These are phyloP conservation scores for Meyerozyma smithsonii DNA, from an alignment of 1,139 yeast genomes.

Conservation along the genomic window DNA sequence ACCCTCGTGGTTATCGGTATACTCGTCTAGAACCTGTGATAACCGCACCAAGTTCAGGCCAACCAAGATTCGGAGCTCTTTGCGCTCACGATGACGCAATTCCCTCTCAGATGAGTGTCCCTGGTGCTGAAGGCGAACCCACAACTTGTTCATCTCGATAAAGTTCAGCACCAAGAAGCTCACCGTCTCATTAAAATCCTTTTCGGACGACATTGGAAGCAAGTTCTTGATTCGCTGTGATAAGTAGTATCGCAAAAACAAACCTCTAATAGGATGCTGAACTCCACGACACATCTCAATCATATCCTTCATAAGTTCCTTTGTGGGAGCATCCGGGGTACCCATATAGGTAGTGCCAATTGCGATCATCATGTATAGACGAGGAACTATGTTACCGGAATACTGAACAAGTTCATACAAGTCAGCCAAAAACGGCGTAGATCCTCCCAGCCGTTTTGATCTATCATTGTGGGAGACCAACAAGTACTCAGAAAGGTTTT, in stretches of 20 bases:
- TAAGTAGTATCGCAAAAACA: constrained; percentile 82
- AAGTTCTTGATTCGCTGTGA: constrained; percentile 79
- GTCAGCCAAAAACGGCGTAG: constrained; percentile 75
- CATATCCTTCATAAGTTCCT: constrained; percentile 92
- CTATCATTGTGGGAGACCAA: constrained; percentile 57
- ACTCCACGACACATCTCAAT: constrained; percentile 98
- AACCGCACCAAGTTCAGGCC: constrained; percentile 89
- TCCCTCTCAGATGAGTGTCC: constrained; percentile 85
- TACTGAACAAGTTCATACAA: constrained; percentile 92
- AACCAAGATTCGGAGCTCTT: constrained; percentile 84
- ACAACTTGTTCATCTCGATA: constrained; percentile 93
- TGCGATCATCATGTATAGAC: constrained; percentile 90
- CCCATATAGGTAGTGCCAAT: constrained; percentile 89
- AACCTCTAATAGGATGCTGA: constrained; percentile 88
- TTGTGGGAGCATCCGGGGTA: constrained; percentile 70
- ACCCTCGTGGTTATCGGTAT: constrained; percentile 30
- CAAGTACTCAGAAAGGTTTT: constrained; percentile 60
- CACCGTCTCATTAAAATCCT: constrained; percentile 59
- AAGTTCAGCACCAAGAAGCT: constrained; percentile 79
- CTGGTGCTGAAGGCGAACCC: constrained; percentile 96
- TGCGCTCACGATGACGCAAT: constrained; percentile 72
- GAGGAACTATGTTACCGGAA: constrained; percentile 88
- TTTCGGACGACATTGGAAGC: constrained; percentile 44
- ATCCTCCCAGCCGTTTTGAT: constrained; percentile 16
- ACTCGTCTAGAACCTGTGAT: constrained; percentile 78